These are phyloP conservation scores for Annulohypoxylon stygium DNA, from an alignment of 495 filamentous ascomycete species.

Conservation along the genomic window DNA sequence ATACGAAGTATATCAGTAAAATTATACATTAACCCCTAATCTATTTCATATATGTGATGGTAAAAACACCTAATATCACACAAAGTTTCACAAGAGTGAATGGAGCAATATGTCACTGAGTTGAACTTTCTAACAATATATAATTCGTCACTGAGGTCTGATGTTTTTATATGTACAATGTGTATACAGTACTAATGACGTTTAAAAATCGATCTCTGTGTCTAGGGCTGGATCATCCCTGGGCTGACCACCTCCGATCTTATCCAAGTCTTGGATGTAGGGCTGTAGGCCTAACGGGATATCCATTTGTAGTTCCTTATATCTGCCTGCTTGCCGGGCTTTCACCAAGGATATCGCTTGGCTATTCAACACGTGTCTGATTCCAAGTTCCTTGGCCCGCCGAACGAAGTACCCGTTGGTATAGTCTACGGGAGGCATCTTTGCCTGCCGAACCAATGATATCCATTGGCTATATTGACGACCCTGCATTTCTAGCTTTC, in stretches of 20 bases:
- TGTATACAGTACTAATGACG: conserved; percentile 25
- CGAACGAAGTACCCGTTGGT: conserved; percentile 85
- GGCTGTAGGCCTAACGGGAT: conserved; percentile 47
- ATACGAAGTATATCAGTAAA: no score
- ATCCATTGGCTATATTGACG: conserved; percentile 66
- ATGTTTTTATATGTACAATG: conserved; percentile 35
- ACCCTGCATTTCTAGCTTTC: conserved; percentile 59
- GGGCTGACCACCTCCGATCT: conserved; percentile 39
- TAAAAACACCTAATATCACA: neutral
- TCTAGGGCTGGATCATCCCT: conserved; percentile 11
- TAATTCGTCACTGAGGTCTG: conserved; percentile 41
- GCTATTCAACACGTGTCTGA: conserved; percentile 73
- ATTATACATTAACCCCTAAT: no score
- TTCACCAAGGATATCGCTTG: conserved; percentile 52
- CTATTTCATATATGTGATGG: no score
- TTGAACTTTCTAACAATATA: conserved; percentile 7
- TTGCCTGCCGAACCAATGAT: conserved; percentile 50
- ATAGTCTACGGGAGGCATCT: conserved; percentile 79
- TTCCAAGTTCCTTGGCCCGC: conserved; percentile 74
- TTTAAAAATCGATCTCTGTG: conserved; percentile 7
- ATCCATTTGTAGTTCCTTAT: conserved; percentile 32
- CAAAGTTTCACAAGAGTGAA: neutral
- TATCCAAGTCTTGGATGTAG: conserved; percentile 35
- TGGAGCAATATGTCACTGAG: neutral
- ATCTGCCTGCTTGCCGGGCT: conserved; percentile 46